Evolutionary conservation across 257 asterid species (phyloP).

Genomic region (Paulownia fortunei): DNA sequence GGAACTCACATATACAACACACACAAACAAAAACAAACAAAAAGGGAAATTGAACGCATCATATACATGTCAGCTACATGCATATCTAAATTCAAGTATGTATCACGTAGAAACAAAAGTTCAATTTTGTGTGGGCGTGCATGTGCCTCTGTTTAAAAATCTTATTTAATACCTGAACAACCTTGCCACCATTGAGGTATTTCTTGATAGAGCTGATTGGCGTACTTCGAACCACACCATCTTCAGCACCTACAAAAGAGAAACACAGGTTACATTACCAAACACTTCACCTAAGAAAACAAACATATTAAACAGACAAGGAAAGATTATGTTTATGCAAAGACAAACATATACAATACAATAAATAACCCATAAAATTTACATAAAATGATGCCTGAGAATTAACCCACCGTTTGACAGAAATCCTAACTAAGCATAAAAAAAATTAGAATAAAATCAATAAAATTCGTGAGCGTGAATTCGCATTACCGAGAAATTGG

Average conservation of each 20-base stretch:
- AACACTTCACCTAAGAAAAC: not conserved
- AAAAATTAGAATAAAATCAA: not conserved
- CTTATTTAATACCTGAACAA: slow-evolving; percentile 57
- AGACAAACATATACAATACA: not conserved
- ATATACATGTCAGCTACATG: not conserved
- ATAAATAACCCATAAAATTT: not conserved
- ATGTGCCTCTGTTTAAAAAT: not conserved
- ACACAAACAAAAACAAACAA: not conserved
- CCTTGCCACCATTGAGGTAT: slow-evolving; percentile 50
- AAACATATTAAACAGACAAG: not conserved
- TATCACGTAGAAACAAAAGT: not conserved
- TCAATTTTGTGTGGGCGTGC: not conserved
- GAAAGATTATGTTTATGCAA: not conserved
- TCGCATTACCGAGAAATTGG: slow-evolving; percentile 58
- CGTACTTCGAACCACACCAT: slow-evolving; percentile 53
- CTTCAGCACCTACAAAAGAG: slow-evolving; percentile 49
- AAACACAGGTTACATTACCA: slow-evolving; percentile 19
- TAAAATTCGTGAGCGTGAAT: not conserved
- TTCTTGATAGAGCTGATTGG: slow-evolving; percentile 73
- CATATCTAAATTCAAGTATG: not conserved
- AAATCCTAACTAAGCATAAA: slow-evolving; percentile 1
- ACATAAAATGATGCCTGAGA: too few relatives aligned
- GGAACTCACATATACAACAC: not conserved
- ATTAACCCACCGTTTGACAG: slow-evolving; percentile 16
- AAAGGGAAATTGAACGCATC: not conserved